Base-by-base conservation (phyloP, 306 rosid species). In the Carpinus viminea region DNA sequence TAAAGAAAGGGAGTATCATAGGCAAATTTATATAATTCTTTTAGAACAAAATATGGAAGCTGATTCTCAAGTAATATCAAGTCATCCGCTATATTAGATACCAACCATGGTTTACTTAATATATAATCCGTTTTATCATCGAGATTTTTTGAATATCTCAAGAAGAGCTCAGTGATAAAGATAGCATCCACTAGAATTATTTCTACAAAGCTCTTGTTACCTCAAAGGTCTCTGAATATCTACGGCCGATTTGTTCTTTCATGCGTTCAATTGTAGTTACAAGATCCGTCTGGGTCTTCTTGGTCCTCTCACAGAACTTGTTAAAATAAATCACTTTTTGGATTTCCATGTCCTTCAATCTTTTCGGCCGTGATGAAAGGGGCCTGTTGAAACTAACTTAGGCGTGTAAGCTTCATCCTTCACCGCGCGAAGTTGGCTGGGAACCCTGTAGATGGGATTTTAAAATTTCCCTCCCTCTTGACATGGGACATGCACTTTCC, bases 21-120 rank as follows among this genome's bases (percentile, higher is more conserved):
- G 1, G 26, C 26, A 24, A 0, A 24, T 24, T 24, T 24, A 24
- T 24, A 24, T 24, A 24, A 24, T 24, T 24, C 26, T 24, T 0
- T 24, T 0, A 24, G 26, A 24, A 24, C 26, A 24, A 24, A 24
- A 24, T 24, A 24, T 24, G 26, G 26, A 24, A 24, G 26, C 4
- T 80, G 87, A 74, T 84, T 84, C 31, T 84, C 88, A 3, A 81
- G 81, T 46, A 81, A 45, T 8, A 81, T 69, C 65, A 84, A 51
- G 12, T 80, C 87, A 7, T 50, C 66, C 75, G 11, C 31, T 2
- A 81, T 5, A 18, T 48, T 45, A n/a, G 57, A 31, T 38, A 24
- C 51, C 0, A 61, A 8, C 41, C 68, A 12, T 26, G 18, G 8
- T 28, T 12, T 28, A 2, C 41, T 4, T 28, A 26, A 2, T 5